These are phyloP conservation scores for Botrytis fragariae DNA, from an alignment of 2,329 filamentous ascomycete species.

Conservation along the genomic window DNA sequence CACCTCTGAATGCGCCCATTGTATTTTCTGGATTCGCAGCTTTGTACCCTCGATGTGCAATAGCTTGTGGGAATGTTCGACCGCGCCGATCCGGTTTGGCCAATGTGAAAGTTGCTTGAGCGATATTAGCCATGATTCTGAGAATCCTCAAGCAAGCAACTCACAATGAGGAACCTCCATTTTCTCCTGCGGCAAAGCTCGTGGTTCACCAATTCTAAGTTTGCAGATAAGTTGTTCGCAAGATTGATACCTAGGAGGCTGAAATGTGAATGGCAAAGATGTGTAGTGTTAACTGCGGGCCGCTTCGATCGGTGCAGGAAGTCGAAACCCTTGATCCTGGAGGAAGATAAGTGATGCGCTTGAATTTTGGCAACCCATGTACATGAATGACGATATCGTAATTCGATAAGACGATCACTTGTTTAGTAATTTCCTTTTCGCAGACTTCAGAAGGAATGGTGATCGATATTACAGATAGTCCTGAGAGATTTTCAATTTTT, in stretches of 20 bases:
- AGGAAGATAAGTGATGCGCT: neutral
- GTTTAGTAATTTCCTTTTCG: neutral
- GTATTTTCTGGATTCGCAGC: constrained; percentile 81
- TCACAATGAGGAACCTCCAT: constrained; percentile 19
- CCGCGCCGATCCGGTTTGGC: constrained; percentile 30
- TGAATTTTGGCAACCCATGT: neutral
- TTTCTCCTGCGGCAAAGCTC: constrained; percentile 20
- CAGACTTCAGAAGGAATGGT: neutral
- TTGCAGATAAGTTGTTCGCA: neutral
- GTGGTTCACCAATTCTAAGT: constrained; percentile 11
- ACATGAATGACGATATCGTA: neutral
- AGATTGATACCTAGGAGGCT: neutral
- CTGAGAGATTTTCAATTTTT: neutral
- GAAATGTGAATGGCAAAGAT: neutral
- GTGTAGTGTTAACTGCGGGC: neutral
- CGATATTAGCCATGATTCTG: constrained; percentile 11
- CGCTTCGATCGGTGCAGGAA: neutral
- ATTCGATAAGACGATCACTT: neutral
- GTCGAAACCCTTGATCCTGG: constrained; percentile 10
- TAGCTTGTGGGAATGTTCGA: constrained; percentile 57
- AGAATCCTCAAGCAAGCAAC: neutral
- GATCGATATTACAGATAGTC: neutral
- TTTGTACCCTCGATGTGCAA: constrained; percentile 79
- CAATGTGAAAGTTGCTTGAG: constrained; percentile 32
- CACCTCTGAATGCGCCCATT: constrained; percentile 72